A percentile compares a stretch with the other conserved stretches of the same genome.
Evolutionary conservation across 192 early-diverging fungal species (phyloP).

Genomic region (Phycomyces nitens): DNA sequence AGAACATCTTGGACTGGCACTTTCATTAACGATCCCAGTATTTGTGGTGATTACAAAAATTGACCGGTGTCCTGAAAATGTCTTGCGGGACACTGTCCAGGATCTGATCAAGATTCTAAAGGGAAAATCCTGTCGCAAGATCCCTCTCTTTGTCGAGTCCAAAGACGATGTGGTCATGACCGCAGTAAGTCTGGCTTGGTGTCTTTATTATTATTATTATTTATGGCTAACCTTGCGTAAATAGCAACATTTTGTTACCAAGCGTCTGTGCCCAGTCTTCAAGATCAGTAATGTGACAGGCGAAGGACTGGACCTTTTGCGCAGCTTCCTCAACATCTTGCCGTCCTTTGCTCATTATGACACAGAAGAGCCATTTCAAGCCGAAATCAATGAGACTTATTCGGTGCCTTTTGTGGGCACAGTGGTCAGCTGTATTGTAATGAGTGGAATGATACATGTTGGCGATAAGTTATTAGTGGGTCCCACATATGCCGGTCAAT

Average conservation of each 20-base stretch:
- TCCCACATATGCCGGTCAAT: slow-evolving; percentile 81
- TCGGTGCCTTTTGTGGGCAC: slow-evolving; percentile 89
- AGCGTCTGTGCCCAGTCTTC: slow-evolving; percentile 92
- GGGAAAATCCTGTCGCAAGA: slow-evolving; percentile 85
- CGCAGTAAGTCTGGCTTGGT: slow-evolving; percentile 41
- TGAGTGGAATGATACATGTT: slow-evolving; percentile 61
- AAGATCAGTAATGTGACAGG: slow-evolving; percentile 91
- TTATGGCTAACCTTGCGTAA: neutral
- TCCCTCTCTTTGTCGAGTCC: slow-evolving; percentile 81
- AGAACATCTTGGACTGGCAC: slow-evolving; percentile 87
- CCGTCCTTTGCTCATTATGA: slow-evolving; percentile 64
- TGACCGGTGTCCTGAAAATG: slow-evolving; percentile 86
- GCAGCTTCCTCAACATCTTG: slow-evolving; percentile 82
- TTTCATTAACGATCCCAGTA: slow-evolving; percentile 84
- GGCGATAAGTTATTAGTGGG: slow-evolving; percentile 83
- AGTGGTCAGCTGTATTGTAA: slow-evolving; percentile 81
- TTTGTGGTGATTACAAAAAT: slow-evolving; percentile 94
- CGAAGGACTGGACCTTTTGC: slow-evolving; percentile 59
- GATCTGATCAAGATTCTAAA: slow-evolving; percentile 82
- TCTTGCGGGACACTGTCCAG: slow-evolving; percentile 79
- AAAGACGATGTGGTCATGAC: slow-evolving; percentile 74
- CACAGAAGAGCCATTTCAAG: slow-evolving; percentile 58
- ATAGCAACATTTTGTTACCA: slow-evolving; percentile 73
- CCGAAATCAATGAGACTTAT: slow-evolving; percentile 88
- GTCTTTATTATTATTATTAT: neutral